Evolutionary conservation across 1,284 basidiomycete species (phyloP).

Genomic region (Erythrobasidium hasegawianum): DNA sequence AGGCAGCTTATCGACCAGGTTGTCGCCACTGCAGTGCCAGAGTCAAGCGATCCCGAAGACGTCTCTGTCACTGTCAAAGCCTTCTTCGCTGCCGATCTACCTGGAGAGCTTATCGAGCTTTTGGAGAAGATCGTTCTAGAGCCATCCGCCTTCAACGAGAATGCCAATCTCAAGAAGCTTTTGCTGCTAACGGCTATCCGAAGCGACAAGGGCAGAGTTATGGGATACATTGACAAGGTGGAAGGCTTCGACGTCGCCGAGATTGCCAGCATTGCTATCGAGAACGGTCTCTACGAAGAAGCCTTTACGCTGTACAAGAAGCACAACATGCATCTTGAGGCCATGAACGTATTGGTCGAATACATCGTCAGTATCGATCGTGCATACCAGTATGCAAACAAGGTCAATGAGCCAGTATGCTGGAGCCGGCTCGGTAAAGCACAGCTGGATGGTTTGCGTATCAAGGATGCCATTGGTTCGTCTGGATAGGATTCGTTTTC

Average conservation of each 20-base stretch:
- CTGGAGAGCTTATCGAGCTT: conserved; percentile 94
- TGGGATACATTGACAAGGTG: conserved; percentile 96
- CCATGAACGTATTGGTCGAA: conserved; percentile 96
- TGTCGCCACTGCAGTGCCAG: conserved; percentile 88
- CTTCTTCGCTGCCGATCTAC: conserved; percentile 94
- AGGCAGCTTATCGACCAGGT: conserved; percentile 95
- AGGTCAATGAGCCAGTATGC: conserved; percentile 93
- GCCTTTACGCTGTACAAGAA: conserved; percentile 96
- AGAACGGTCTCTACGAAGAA: conserved; percentile 94
- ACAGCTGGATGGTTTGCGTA: conserved; percentile 95
- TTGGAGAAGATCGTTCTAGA: conserved; percentile 99
- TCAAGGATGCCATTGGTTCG: conserved; percentile 94
- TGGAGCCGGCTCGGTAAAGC: conserved; percentile 98
- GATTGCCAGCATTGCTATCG: conserved; percentile 94
- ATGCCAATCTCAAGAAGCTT: conserved; percentile 90
- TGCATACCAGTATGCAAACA: conserved; percentile 91
- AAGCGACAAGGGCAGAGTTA: conserved; percentile 97
- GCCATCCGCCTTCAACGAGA: conserved; percentile 95
- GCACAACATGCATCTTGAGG: conserved; percentile 85
- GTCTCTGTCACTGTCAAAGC: conserved; percentile 98
- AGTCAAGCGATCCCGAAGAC: conserved; percentile 97
- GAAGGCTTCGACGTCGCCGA: conserved; percentile 91
- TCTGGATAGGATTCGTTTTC: neutral
- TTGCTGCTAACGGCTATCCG: conserved; percentile 93
- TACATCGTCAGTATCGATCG: conserved; percentile 98